Evolutionary conservation across 2,329 filamentous ascomycete species (phyloP), one percentile per base, ranked within the genome.

Genomic region (Sordariomycetes sp.): DNA sequence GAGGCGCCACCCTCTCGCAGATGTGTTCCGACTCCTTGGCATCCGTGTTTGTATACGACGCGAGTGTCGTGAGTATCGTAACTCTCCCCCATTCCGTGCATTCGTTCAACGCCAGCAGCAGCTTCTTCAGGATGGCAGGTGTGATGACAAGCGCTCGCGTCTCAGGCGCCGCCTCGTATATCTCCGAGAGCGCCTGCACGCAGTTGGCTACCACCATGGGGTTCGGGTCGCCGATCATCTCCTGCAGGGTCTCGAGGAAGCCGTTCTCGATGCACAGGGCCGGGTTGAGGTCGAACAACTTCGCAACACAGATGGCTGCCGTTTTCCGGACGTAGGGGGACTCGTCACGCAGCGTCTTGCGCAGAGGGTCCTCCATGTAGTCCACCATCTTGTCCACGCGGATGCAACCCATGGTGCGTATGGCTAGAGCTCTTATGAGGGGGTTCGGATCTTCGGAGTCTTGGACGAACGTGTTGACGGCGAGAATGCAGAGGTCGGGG

Each of bases 121-220:
- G 83, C 74, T 97, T 99, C 77, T 96, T 96, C 61, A 99, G 75
- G 2, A 85, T 92, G 59, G 84, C 79, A 2, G 89, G 80, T 1
- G 87, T 95, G 60, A 99, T 86, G 54, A 89, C 78, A 57, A 99
- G 76, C 4, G 92, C 94, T 61, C 84, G 84, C 1, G 91, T 96
- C 69, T 97, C 92, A 12, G 94, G 94, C 0, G 91, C 88, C 0
- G 89, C 84, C 68, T 99, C 91, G 64, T 80, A 79, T 66, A 99
- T 99, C 68, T 99, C 94, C 10, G 89, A 86, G 55, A 99, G 78
- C 2, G 94, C 94, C 61, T 91, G 92, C 10, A 99, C 94, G 15
- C 90, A 94, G 74, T 99, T 99, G 61, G 94, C 94, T 59, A 99
- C 94, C 3, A 99, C 94, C 92, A 97, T 99, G 2, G 94, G 94